phyloP scores from a whole-genome alignment of 768 basidiomycete genomes.

The Boletus bicolor region DNA sequence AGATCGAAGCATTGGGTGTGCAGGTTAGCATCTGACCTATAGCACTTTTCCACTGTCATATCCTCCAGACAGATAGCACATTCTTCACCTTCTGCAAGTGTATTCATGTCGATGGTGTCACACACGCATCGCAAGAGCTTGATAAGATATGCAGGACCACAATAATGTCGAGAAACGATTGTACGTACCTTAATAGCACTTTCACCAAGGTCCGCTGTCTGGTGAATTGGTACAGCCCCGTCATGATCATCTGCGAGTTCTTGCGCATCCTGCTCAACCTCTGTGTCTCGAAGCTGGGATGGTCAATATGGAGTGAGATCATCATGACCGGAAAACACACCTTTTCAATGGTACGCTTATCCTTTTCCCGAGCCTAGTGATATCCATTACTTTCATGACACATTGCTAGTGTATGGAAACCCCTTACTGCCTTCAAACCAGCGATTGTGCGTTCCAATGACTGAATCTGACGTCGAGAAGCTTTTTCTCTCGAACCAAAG shows the following conservation, averaged over 20 bases:
- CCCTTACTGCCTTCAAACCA: conserved; percentile 3
- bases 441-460: conserved; percentile 6
- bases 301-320: neutral
- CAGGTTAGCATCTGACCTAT: conserved; percentile 14
- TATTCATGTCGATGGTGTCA: conserved; percentile 20
- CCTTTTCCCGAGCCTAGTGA: conserved; percentile 11
- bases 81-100: conserved; percentile 20
- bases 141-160: neutral
- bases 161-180: neutral
- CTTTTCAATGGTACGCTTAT: conserved; percentile 16
- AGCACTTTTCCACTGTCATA: conserved; percentile 15
- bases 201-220: conserved; percentile 8
- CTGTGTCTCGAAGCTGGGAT: conserved; percentile 14
- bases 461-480: conserved; percentile 6
- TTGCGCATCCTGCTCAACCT: conserved; percentile 14
- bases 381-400: neutral
- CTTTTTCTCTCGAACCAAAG: neutral
- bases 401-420: neutral
- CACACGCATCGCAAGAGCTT: conserved; percentile 17
- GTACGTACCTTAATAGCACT: conserved; percentile 8
- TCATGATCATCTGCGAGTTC: conserved; percentile 7
- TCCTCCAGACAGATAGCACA: conserved; percentile 20
- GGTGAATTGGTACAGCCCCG: neutral
- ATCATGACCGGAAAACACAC: neutral
- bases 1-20: neutral